These are phyloP conservation scores for Pachyrhizus erosus DNA, from an alignment of 306 rosid genomes.

Conservation along the genomic window DNA sequence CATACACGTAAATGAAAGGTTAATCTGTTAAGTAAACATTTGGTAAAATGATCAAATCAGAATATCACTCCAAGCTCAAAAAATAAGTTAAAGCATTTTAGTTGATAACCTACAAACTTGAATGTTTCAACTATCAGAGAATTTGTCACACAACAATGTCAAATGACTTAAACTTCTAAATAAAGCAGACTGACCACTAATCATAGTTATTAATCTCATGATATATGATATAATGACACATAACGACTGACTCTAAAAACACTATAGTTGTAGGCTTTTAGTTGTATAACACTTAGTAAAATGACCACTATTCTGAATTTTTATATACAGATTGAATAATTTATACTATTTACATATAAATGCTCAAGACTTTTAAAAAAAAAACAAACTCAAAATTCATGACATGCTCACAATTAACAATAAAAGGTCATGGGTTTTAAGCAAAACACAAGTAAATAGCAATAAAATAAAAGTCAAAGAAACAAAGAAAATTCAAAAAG, in stretches of 20 bases:
- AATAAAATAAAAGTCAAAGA: background rate
- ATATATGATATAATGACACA: background rate
- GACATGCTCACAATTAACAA: background rate
- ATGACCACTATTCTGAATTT: background rate
- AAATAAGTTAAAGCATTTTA: background rate
- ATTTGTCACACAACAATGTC: constrained; percentile 11
- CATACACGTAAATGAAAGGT: background rate
- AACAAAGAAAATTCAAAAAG: background rate
- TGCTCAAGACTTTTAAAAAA: background rate
- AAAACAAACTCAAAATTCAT: background rate
- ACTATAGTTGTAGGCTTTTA: no score
- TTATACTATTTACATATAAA: background rate
- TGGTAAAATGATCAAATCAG: background rate
- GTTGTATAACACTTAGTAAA: no score
- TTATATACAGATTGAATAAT: background rate
- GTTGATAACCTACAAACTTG: background rate
- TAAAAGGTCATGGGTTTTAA: background rate
- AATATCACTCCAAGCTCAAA: background rate
- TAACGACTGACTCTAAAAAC: background rate
- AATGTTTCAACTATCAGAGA: background rate
- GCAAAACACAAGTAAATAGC: background rate
- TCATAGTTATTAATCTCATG: background rate
- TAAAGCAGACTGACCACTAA: background rate
- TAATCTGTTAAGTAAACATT: background rate
- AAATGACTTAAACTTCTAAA: background rate